Conservation (phyloP, 2,329 filamentous ascomycete species). For the Fusarium compactum region DNA sequence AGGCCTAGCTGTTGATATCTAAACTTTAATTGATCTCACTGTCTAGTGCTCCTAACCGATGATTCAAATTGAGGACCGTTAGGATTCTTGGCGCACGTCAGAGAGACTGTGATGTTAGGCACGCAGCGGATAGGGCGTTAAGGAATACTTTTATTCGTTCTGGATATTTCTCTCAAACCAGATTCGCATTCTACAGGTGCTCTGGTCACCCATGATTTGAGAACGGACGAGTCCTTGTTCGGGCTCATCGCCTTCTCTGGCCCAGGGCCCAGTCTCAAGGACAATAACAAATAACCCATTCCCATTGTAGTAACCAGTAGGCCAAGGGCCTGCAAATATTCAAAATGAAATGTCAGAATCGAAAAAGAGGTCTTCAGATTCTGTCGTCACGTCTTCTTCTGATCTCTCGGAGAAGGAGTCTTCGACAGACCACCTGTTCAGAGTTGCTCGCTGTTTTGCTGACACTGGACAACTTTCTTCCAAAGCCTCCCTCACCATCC, state of each 20-base stretch:
- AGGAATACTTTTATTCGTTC: background rate
- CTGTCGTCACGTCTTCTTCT: background rate
- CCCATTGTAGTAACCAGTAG: background rate
- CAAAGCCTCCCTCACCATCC: background rate
- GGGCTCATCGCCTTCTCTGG: background rate
- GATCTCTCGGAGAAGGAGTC: background rate
- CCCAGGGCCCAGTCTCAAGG: too few species aligned
- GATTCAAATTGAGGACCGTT: background rate
- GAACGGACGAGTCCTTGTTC: background rate
- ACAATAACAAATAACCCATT: background rate
- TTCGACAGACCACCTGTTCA: background rate
- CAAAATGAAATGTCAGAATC: background rate
- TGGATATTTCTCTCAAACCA: background rate
- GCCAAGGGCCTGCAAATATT: accelerated
- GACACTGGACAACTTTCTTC: background rate
- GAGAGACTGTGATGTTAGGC: background rate
- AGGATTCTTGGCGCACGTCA: background rate
- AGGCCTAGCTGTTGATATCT: too few species aligned
- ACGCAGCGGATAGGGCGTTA: background rate
- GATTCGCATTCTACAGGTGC: background rate
- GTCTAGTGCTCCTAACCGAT: background rate
- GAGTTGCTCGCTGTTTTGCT: background rate
- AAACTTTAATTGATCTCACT: background rate
- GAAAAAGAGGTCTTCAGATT: background rate
- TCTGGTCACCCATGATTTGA: background rate